Conservation (phyloP, 257 asterid species). For the Plantago major region DNA sequence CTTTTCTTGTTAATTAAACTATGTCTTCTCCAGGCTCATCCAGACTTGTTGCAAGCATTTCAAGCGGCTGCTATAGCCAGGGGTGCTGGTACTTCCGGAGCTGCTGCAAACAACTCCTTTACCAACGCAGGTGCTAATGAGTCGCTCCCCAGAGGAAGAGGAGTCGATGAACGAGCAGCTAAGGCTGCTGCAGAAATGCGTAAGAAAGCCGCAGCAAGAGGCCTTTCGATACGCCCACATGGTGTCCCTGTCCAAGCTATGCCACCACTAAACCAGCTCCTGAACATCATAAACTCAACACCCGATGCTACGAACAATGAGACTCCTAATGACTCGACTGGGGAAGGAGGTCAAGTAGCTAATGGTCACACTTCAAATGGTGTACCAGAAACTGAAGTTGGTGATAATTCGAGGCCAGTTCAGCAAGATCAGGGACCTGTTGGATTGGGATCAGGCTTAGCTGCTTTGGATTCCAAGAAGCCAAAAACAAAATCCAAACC, state of each 20-base stretch:
- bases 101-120: slow-evolving; percentile 39
- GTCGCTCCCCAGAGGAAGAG: slow-evolving; percentile 51
- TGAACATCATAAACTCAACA: slow-evolving; percentile 45
- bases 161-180: slow-evolving; percentile 86
- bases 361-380: slow-evolving; percentile 35
- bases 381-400: slow-evolving; percentile 24
- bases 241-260: slow-evolving; percentile 57
- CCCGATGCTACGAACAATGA: slow-evolving; percentile 29
- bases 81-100: slow-evolving; percentile 26
- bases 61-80: slow-evolving; percentile 70
- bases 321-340: slow-evolving; percentile 8
- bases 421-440: slow-evolving; percentile 50
- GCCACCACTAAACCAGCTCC: slow-evolving; percentile 62
- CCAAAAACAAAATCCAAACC: slow-evolving; percentile 51
- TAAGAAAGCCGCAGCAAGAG: slow-evolving; percentile 91
- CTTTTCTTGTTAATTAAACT: background rate
- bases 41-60: slow-evolving; percentile 76
- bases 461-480: slow-evolving; percentile 59
- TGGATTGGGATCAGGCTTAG: slow-evolving; percentile 76
- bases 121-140: slow-evolving; percentile 44
- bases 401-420: slow-evolving; percentile 24
- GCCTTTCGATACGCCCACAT: slow-evolving; percentile 63
- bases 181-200: slow-evolving; percentile 80
- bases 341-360: slow-evolving; percentile 35
- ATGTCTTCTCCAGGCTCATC: slow-evolving; percentile 62